Evolutionary conservation across 164 flowering plant species (phyloP).

Genomic region (Tetrastigma voinierianum): DNA sequence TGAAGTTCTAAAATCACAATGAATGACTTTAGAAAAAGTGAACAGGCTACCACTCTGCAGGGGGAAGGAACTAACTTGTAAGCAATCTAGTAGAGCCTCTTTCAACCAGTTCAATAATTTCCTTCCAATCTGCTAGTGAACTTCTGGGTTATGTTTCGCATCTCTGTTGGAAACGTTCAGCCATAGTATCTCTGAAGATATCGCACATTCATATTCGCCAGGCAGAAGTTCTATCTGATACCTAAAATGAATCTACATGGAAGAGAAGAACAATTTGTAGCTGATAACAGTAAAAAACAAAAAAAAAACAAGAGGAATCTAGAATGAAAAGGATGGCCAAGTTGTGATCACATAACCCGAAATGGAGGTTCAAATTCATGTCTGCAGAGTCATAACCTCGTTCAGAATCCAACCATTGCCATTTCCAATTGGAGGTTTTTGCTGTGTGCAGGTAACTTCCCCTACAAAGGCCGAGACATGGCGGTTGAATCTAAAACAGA

Average conservation of each 20-base stretch:
- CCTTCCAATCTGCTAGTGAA: conserved; percentile 40
- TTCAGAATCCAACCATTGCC: conserved; percentile 60
- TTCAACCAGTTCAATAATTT: conserved; percentile 46
- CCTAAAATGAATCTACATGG: conserved; percentile 56
- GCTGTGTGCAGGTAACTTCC: conserved; percentile 68
- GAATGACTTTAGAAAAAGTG: too few relatives aligned
- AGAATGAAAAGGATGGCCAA: neutral
- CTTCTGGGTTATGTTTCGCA: conserved; percentile 53
- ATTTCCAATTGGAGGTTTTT: conserved; percentile 34
- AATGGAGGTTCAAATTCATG: conserved; percentile 63
- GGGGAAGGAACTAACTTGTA: conserved; percentile 4
- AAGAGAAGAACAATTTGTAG: neutral
- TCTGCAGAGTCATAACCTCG: conserved; percentile 64
- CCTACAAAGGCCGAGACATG: conserved; percentile 69
- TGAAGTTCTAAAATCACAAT: too few relatives aligned
- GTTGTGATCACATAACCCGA: conserved; percentile 36
- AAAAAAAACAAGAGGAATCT: too few relatives aligned
- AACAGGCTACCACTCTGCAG: too few relatives aligned
- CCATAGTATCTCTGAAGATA: conserved; percentile 57
- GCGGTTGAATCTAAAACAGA: conserved; percentile 61
- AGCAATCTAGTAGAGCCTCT: conserved; percentile 36
- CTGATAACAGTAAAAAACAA: too few relatives aligned
- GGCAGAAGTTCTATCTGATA: conserved; percentile 36
- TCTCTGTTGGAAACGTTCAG: conserved; percentile 59
- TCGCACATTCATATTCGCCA: conserved; percentile 53